phyloP scores from a whole-genome alignment of 2,329 filamentous ascomycete genomes.

The Penicillium sclerotiorum region DNA sequence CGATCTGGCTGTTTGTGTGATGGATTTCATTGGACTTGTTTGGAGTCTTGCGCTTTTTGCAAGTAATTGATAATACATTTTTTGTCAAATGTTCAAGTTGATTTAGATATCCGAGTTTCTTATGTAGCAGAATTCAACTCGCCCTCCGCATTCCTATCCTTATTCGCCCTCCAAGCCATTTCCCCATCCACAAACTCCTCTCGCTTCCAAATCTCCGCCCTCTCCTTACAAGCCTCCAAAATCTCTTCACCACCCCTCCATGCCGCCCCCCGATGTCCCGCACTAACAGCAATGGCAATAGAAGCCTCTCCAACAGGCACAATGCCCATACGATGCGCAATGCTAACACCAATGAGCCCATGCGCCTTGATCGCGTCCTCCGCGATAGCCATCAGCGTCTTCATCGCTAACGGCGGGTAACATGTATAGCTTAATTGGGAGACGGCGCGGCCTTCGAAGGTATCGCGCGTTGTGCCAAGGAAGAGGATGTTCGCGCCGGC shows the following conservation, averaged over 20 bases:
- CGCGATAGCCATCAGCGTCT: slow-evolving; percentile 43
- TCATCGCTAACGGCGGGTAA: slow-evolving; percentile 46
- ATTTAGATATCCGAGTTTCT: too few species aligned
- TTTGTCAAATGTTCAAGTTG: too few species aligned
- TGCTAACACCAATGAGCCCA: slow-evolving; percentile 70
- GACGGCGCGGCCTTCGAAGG: slow-evolving; percentile 45
- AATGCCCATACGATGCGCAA: slow-evolving; percentile 80
- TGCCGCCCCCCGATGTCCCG: slow-evolving; percentile 78
- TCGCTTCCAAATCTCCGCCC: slow-evolving; percentile 92
- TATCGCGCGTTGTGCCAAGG: slow-evolving; percentile 49
- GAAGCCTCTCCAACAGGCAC: slow-evolving; percentile 93
- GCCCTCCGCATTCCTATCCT: slow-evolving; percentile 65
- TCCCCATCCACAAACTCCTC: slow-evolving; percentile 79
- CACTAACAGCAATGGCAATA: slow-evolving; percentile 83
- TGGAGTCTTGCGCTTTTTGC: too few species aligned
- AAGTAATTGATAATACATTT: too few species aligned
- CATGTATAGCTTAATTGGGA: slow-evolving; percentile 49
- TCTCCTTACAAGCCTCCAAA: slow-evolving; percentile 80
- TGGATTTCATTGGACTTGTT: too few species aligned
- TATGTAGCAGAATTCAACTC: slow-evolving; percentile 17
- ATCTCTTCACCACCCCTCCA: slow-evolving; percentile 90
- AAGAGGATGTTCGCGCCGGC: slow-evolving; percentile 52
- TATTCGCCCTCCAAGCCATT: slow-evolving; percentile 83
- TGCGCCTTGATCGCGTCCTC: slow-evolving; percentile 58
- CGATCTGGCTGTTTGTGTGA: too few species aligned